Percentiles rank a stretch among this genome's conserved stretches.
Conservation (phyloP, 129 eudicot species). For the Pulicaria dysenterica region DNA sequence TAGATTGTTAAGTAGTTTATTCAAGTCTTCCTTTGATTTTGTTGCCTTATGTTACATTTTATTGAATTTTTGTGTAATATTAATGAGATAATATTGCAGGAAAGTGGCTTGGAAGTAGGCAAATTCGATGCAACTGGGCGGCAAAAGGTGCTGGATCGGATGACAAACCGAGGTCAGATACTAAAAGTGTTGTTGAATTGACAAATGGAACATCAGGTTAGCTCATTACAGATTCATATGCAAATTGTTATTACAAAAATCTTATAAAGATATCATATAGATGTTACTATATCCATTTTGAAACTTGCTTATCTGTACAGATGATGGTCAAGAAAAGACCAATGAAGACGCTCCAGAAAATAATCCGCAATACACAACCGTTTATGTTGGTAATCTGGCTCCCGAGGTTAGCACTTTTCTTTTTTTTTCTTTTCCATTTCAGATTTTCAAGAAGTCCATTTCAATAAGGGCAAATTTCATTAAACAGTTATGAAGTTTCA, state of each 20-base stretch:
- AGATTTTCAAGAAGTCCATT: not conserved
- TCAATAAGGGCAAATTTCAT: not conserved
- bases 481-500: not conserved
- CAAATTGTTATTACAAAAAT: not conserved
- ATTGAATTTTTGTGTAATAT: not conserved
- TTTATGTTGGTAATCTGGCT: conserved; percentile 88
- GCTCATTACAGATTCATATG: not conserved
- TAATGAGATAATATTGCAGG: conserved; percentile 44
- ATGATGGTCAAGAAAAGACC: conserved; percentile 66
- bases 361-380: conserved; percentile 84
- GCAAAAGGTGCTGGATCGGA: conserved; percentile 82
- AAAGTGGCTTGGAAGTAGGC: conserved; percentile 71
- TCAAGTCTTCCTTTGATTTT: not conserved
- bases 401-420: conserved; percentile 50
- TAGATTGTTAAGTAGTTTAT: not conserved
- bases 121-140: conserved; percentile 97
- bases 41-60: not conserved
- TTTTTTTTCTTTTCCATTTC: not conserved
- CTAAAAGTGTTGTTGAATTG: conserved; percentile 67
- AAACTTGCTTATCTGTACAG: conserved; percentile 39
- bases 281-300: conserved; percentile 4
- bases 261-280: not conserved
- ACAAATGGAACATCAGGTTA: conserved; percentile 83
- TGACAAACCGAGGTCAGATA: conserved; percentile 64
- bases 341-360: conserved; percentile 87